Percentiles rank a stretch among this genome's conserved stretches.
phyloP scores from a whole-genome alignment of 2,329 filamentous ascomycete species.

The Fusarium mundagurra region DNA sequence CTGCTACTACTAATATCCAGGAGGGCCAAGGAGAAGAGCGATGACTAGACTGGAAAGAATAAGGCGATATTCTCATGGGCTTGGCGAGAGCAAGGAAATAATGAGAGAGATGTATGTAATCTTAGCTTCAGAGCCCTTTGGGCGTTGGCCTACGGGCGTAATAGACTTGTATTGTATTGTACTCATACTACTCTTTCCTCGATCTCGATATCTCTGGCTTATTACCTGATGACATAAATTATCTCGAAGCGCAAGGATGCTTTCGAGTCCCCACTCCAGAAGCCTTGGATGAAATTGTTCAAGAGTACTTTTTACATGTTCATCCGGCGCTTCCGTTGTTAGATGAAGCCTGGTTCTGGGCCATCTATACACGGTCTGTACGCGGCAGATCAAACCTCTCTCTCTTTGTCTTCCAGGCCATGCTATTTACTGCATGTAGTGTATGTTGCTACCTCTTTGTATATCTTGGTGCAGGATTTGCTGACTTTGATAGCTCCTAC shows the following conservation, averaged over 20 bases:
- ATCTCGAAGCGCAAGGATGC: conserved; percentile 20
- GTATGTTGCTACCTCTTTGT: neutral
- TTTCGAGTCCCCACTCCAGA: conserved; percentile 18
- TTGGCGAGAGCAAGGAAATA: no score
- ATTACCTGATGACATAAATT: conserved; percentile 14
- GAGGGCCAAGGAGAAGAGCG: no score
- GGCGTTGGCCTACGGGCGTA: no score
- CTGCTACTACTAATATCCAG: no score
- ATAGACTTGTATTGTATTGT: neutral
- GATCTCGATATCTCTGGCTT: conserved; percentile 13
- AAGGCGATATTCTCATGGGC: no score
- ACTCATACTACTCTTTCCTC: conserved; percentile 20
- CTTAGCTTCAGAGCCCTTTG: no score
- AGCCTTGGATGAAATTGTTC: neutral
- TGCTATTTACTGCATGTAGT: conserved; percentile 26
- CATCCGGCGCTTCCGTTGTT: neutral
- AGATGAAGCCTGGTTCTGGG: conserved; percentile 14
- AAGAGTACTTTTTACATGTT: neutral
- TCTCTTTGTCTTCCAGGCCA: conserved; percentile 22
- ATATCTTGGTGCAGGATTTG: no score
- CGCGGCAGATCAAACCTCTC: neutral
- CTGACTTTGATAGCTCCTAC: conserved; percentile 14
- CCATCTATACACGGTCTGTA: neutral
- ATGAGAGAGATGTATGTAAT: no score
- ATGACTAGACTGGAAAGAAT: no score